These are phyloP conservation scores for Neobulgaria alba DNA, from an alignment of 2,329 filamentous ascomycete species.

Conservation along the genomic window DNA sequence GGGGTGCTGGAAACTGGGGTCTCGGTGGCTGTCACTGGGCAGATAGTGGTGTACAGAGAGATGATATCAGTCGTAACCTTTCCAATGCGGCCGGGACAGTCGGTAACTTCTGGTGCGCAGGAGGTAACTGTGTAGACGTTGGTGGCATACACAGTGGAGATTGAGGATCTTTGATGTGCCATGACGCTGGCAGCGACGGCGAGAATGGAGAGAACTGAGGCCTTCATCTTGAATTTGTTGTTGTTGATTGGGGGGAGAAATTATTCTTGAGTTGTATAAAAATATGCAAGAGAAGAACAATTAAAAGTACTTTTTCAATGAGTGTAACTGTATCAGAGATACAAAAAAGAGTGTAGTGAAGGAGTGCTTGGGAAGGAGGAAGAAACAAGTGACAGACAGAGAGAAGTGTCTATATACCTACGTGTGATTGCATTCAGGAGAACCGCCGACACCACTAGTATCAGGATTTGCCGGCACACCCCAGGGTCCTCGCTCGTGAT, in stretches of 20 bases:
- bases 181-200: conserved; percentile 7
- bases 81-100: conserved; percentile 21
- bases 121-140: conserved; percentile 28
- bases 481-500: too few species aligned
- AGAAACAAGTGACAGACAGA: background rate
- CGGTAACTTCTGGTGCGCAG: conserved; percentile 23
- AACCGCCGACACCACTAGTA: background rate
- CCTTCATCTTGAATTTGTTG: conserved; percentile 11
- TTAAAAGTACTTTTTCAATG: conserved; percentile 7
- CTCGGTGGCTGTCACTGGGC: conserved; percentile 29
- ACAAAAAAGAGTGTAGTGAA: conserved; percentile 16
- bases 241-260: conserved; percentile 6
- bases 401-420: conserved; percentile 10
- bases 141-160: conserved; percentile 44
- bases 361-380: conserved; percentile 6
- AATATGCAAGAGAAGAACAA: background rate
- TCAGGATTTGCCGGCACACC: background rate
- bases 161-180: conserved; percentile 16
- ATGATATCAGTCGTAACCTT: conserved; percentile 30
- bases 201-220: conserved; percentile 12
- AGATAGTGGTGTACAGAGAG: conserved; percentile 31
- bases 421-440: conserved; percentile 10
- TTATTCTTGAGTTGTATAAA: background rate
- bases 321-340: conserved; percentile 15
- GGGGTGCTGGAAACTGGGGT: conserved; percentile 1